Conservation (phyloP, 2,329 filamentous ascomycete species). For the Penicillium digitatum region DNA sequence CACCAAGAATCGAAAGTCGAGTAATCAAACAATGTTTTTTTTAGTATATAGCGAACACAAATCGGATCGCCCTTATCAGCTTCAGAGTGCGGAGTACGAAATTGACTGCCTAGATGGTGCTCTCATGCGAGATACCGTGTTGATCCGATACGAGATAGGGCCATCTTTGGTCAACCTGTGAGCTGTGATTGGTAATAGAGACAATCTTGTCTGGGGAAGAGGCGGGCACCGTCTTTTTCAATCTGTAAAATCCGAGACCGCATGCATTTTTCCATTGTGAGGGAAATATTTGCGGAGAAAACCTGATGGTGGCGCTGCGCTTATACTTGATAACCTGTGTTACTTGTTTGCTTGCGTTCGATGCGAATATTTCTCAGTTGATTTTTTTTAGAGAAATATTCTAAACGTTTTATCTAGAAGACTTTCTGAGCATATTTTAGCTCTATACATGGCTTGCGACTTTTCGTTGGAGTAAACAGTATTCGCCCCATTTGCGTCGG, state of each 20-base stretch:
- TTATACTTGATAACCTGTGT: slow-evolving; percentile 7
- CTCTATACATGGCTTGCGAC: slow-evolving; percentile 7
- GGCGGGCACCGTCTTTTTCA: slow-evolving; percentile 11
- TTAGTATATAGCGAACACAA: neutral
- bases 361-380: neutral
- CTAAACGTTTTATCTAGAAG: neutral
- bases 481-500: slow-evolving; percentile 76
- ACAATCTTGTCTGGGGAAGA: slow-evolving; percentile 1
- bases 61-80: slow-evolving; percentile 1
- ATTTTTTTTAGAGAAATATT: neutral
- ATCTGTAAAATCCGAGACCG: slow-evolving; percentile 18
- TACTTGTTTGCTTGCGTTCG: neutral
- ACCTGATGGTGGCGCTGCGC: slow-evolving; percentile 20
- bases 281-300: slow-evolving; percentile 10
- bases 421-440: neutral
- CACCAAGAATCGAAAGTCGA: neutral
- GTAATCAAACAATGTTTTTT: neutral
- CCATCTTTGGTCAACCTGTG: neutral
- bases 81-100: neutral
- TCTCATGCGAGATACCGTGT: slow-evolving; percentile 22
- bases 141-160: slow-evolving; percentile 27
- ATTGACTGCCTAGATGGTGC: neutral
- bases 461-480: slow-evolving; percentile 70
- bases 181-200: neutral
- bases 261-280: neutral